Conservation (phyloP, 75 land plant genomes). For the Azolla pinnata region DNA sequence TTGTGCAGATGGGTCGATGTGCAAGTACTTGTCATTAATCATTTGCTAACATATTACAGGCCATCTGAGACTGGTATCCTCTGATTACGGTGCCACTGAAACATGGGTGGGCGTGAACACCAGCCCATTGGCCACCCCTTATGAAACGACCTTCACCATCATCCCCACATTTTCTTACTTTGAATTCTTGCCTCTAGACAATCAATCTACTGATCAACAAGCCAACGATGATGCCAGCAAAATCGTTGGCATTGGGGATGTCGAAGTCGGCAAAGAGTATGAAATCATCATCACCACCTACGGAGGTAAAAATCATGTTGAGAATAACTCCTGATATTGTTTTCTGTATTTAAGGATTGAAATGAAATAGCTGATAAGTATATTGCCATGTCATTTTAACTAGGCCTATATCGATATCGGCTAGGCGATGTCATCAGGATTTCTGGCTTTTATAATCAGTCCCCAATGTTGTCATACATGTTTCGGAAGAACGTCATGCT, state of each 20-base stretch:
- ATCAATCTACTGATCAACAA: not conserved
- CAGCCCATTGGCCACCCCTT: conserved; percentile 35
- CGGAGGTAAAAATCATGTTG: too few relatives aligned
- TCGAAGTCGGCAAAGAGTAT: conserved; percentile 42
- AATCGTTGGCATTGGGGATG: conserved; percentile 29
- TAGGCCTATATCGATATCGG: conserved; percentile 54
- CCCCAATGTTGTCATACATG: conserved; percentile 51
- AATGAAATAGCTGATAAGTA: not conserved
- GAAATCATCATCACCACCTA: conserved; percentile 50
- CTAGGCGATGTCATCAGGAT: conserved; percentile 55
- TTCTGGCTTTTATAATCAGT: conserved; percentile 36
- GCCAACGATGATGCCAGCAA: conserved; percentile 22
- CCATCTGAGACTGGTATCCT: conserved; percentile 37
- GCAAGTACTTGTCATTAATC: too few relatives aligned
- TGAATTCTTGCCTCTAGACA: conserved; percentile 54
- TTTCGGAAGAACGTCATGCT: conserved; percentile 44
- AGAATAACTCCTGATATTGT: too few relatives aligned
- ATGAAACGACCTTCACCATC: conserved; percentile 37
- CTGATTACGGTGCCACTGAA: conserved; percentile 63
- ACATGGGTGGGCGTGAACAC: conserved; percentile 52
- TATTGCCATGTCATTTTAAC: not conserved
- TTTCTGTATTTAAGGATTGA: too few relatives aligned
- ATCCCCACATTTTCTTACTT: conserved; percentile 53
- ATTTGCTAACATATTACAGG: too few relatives aligned
- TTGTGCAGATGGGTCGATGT: too few relatives aligned